Base-by-base conservation (phyloP, 495 filamentous ascomycete species). In the Xylaria telfairii region DNA sequence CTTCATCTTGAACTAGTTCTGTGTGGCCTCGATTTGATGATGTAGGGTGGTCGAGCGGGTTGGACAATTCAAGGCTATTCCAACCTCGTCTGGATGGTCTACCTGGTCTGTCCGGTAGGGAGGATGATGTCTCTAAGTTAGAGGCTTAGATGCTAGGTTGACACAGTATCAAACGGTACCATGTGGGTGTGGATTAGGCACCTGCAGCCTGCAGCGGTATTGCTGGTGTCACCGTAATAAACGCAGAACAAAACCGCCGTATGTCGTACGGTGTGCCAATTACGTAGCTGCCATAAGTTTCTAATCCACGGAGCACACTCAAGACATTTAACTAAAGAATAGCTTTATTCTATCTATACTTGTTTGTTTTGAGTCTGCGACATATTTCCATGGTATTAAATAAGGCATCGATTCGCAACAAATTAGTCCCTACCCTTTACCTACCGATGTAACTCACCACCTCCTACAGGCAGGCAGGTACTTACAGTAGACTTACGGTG, bases 1-100 rank as follows among this genome's bases (percentile, higher is more conserved):
- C 76, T 74, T 78, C 76, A 78, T 78, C n/a, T 56, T 71, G 70
- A 65, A 34, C 42, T 41, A 0, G 19, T 21, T 49, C 28, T 62
- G 4, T 57, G 49, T 59, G 51, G 15, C 49, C 37, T 34, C 60
- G 26, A 47, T 57, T 46, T 64, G 26, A 44, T 57, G 47, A 19
- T 44, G 37, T 65, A n/a, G 39, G 21, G 32, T 39, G 26, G 37
- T 57, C 51, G 15, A 59, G 47, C 37, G 41, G 49, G 46, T 57
- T 37, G 37, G 49, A 57, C 56, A 56, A 70, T 30, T 21, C 41
- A 56, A 39, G 51, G 61, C 57, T 68, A 10, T 49, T 65, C 60
- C 60, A 69, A 59, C 57, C 39, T 60, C 53, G 44, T 17, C 12
- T 62, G 5, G 46, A 32, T 69, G 10, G n/a, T 57, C 10, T 54